These are phyloP conservation scores for Zostera marina DNA, from an alignment of 116 monocot genomes.

Conservation along the genomic window DNA sequence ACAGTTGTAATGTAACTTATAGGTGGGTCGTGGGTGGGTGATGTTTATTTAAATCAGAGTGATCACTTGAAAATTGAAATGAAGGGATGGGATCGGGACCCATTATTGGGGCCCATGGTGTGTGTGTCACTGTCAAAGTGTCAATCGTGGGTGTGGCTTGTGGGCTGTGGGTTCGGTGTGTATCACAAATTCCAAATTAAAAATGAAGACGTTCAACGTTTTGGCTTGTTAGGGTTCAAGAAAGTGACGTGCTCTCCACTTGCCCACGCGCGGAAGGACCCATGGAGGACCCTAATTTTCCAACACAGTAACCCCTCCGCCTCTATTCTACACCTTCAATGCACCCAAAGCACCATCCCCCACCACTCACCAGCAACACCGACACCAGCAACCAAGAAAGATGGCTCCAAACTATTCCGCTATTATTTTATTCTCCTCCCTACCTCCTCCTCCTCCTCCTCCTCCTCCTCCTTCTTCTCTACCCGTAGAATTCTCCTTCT, in stretches of 20 bases:
- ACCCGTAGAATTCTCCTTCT: neutral
- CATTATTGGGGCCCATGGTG: no score
- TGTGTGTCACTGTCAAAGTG: no score
- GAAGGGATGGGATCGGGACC: no score
- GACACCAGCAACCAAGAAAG: neutral
- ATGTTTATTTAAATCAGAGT: no score
- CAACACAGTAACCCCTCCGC: neutral
- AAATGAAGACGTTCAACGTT: no score
- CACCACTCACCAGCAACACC: neutral
- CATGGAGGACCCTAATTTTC: constrained; percentile 3
- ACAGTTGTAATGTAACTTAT: no score
- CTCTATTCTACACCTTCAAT: neutral
- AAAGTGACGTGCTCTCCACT: constrained; percentile 23
- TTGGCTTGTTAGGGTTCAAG: constrained; percentile 8
- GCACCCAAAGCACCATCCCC: neutral
- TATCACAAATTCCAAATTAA: neutral
- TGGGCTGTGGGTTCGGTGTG: no score
- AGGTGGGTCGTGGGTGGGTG: no score
- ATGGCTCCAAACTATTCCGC: neutral
- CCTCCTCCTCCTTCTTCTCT: neutral
- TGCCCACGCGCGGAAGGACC: constrained; percentile 15
- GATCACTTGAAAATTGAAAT: no score
- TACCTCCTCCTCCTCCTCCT: neutral
- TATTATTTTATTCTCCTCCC: neutral
- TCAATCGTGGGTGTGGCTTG: neutral